Conservation (phyloP, 2,329 filamentous ascomycete species). For the Madurella mycetomatis region DNA sequence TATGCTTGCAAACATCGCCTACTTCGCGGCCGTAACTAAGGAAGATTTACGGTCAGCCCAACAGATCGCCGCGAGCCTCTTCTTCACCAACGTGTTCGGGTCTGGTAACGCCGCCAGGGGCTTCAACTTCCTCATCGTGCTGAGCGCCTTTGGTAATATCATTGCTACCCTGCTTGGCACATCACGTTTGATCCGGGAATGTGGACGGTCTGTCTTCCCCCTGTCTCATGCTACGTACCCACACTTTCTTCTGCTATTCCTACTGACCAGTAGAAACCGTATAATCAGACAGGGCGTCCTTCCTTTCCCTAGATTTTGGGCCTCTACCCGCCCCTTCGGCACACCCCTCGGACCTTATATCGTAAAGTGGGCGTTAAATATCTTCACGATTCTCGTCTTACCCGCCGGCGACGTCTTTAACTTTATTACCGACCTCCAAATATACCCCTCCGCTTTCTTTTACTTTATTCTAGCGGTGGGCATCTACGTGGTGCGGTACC, state of each 20-base stretch:
- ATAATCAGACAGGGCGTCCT: conserved; percentile 52
- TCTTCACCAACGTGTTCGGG: conserved; percentile 57
- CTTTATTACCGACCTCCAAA: conserved; percentile 52
- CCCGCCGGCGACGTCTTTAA: conserved; percentile 62
- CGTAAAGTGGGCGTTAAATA: conserved; percentile 52
- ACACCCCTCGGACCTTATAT: conserved; percentile 57
- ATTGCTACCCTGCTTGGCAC: conserved; percentile 50
- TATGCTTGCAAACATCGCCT: conserved; percentile 56
- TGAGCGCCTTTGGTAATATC: conserved; percentile 56
- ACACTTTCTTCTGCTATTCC: not conserved
- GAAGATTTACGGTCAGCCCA: conserved; percentile 47
- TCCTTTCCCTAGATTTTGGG: conserved; percentile 56
- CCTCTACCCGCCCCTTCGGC: conserved; percentile 57
- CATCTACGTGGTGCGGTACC: conserved; percentile 52
- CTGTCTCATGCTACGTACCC: not conserved
- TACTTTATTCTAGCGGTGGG: conserved; percentile 52
- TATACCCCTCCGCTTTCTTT: conserved; percentile 58
- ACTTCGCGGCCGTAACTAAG: conserved; percentile 54
- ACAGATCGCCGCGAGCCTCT: conserved; percentile 51
- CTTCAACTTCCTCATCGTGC: conserved; percentile 53
- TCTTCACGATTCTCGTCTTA: conserved; percentile 56
- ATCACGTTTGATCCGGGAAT: conserved; percentile 57
- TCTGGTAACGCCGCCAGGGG: conserved; percentile 43
- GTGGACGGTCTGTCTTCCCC: conserved; percentile 40
- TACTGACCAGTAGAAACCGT: no score